phyloP scores from a whole-genome alignment of 345 rosid genomes.

The Sisymbrium irio region DNA sequence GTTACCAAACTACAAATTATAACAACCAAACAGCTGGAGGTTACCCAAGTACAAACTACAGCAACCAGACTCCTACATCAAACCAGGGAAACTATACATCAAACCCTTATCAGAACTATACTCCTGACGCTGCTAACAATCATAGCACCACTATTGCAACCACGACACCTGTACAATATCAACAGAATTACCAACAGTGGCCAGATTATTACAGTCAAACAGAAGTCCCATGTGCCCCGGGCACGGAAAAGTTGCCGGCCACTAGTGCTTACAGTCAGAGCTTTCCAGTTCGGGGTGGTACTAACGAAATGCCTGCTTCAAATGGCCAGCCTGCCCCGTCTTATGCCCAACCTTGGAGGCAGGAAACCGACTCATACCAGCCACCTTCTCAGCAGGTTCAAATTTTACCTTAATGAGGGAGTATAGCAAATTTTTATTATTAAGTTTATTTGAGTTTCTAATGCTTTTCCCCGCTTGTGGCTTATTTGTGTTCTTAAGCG shows the following conservation, averaged over 20 bases:
- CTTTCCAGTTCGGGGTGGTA: constrained; percentile 50
- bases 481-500: background rate
- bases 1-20: constrained; percentile 73
- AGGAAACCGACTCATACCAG: constrained; percentile 54
- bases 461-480: background rate
- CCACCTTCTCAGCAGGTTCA: constrained; percentile 73
- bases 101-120: constrained; percentile 64
- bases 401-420: constrained; percentile 15
- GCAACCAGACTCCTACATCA: constrained; percentile 59
- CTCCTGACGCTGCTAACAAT: constrained; percentile 51
- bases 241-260: constrained; percentile 80
- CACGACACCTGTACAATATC: constrained; percentile 60
- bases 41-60: constrained; percentile 69
- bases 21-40: constrained; percentile 76
- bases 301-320: constrained; percentile 55
- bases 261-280: constrained; percentile 52
- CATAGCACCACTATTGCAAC: constrained; percentile 53
- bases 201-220: constrained; percentile 76
- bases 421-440: background rate
- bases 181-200: constrained; percentile 87
- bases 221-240: constrained; percentile 98
- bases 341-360: constrained; percentile 60
- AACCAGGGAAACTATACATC: constrained; percentile 64
- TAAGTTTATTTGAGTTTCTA: constrained; percentile 2
- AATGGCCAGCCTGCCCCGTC: constrained; percentile 58